Percentiles rank a stretch among this genome's conserved stretches.
These are phyloP conservation scores for Xylaria sp. DNA, from an alignment of 2,329 filamentous ascomycete genomes.

Conservation along the genomic window DNA sequence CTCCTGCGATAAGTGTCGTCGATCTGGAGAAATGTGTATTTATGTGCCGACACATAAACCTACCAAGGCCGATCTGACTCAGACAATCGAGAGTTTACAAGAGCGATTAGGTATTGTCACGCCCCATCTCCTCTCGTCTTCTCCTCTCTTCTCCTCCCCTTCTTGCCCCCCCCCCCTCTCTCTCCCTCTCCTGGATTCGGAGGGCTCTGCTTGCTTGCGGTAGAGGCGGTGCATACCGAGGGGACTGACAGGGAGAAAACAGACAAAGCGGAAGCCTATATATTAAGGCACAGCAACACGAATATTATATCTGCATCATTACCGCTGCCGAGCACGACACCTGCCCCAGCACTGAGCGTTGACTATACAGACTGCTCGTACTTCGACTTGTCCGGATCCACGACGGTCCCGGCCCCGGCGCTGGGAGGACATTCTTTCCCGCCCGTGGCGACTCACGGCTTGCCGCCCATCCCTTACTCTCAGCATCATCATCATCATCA, in stretches of 20 bases:
- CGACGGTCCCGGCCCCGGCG: conserved; percentile 8
- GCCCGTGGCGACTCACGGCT: conserved; percentile 8
- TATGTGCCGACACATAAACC: conserved; percentile 25
- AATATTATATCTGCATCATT: conserved; percentile 10
- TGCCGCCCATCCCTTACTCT: conserved; percentile 17
- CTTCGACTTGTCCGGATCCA: conserved; percentile 16
- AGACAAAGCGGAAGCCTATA: conserved; percentile 25
- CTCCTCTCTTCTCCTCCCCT: too few species aligned
- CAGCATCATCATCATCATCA: too few species aligned
- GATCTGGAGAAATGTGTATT: conserved; percentile 24
- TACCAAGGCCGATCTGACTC: conserved; percentile 24
- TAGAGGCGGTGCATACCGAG: neutral
- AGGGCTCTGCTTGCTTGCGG: neutral
- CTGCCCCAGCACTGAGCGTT: conserved; percentile 15
- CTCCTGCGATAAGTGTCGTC: conserved; percentile 24
- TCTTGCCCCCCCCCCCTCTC: neutral
- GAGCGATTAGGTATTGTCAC: conserved; percentile 23
- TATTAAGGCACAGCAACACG: conserved; percentile 18
- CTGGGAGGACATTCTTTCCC: conserved; percentile 14
- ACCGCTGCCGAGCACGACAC: conserved; percentile 8
- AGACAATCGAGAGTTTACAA: conserved; percentile 26
- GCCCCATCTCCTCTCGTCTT: too few species aligned
- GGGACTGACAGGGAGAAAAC: conserved; percentile 10
- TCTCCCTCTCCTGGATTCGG: neutral
- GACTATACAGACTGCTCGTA: conserved; percentile 17